Percentiles rank a stretch among this genome's conserved stretches.
Conservation (phyloP, 164 flowering plant species). For the Stephania yunnanensis region DNA sequence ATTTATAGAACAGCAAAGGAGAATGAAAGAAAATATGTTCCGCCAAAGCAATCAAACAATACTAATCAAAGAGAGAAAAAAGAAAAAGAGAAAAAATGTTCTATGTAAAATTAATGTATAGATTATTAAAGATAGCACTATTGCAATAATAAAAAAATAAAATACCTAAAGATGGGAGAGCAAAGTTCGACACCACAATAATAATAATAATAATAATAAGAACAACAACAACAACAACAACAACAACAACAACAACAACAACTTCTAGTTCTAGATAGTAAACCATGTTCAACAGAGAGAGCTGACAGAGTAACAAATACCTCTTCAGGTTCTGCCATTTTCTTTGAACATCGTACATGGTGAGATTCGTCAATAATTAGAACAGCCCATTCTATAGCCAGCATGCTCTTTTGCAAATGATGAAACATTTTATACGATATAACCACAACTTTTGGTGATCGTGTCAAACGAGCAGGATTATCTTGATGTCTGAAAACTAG, state of each 20-base stretch:
- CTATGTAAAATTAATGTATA: no score
- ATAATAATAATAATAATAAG: no score
- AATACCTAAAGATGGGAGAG: no score
- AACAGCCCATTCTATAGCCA: conserved; percentile 70
- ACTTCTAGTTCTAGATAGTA: not conserved
- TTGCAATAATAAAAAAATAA: no score
- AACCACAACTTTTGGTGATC: conserved; percentile 72
- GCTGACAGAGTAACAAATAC: conserved; percentile 26
- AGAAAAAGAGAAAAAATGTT: not conserved
- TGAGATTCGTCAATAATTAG: conserved; percentile 95
- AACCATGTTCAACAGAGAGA: not conserved
- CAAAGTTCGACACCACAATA: no score
- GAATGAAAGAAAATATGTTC: not conserved
- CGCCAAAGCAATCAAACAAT: no score
- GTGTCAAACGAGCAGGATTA: conserved; percentile 58
- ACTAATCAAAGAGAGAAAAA: not conserved
- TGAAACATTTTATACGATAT: conserved; percentile 87
- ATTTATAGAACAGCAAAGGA: not conserved
- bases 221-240: no score
- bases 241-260: no score
- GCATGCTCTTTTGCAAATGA: conserved; percentile 60
- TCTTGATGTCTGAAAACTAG: conserved; percentile 83
- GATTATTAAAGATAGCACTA: no score
- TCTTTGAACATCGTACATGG: conserved; percentile 73
- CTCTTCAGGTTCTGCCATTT: conserved; percentile 64